Percentiles rank a stretch among this genome's conserved stretches.
These are phyloP conservation scores for Sphenostylis stenocarpa DNA, from an alignment of 306 rosid species.

Conservation along the genomic window DNA sequence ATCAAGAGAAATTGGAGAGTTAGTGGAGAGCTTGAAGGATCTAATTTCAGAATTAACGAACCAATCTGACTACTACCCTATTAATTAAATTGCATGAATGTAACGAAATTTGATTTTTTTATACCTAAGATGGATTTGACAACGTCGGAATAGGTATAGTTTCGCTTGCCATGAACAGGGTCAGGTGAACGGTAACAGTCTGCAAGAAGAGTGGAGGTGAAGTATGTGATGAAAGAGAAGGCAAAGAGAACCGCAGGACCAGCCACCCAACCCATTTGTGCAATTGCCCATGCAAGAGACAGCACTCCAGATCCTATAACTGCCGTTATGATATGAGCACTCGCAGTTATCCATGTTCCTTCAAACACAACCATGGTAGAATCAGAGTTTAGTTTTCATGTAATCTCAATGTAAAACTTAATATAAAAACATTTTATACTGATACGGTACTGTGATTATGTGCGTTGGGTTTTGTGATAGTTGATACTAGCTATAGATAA, in stretches of 20 bases:
- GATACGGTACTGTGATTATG: too few species aligned
- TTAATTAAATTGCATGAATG: neutral
- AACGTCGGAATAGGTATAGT: slow-evolving; percentile 90
- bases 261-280: slow-evolving; percentile 92
- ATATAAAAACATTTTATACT: too few species aligned
- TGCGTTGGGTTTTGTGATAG: neutral
- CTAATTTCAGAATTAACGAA: neutral
- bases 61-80: neutral
- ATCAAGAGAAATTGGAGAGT: too few species aligned
- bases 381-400: neutral
- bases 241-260: slow-evolving; percentile 82
- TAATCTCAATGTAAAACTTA: too few species aligned
- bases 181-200: slow-evolving; percentile 86
- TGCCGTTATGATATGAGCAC: slow-evolving; percentile 96
- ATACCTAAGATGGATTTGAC: slow-evolving; percentile 72
- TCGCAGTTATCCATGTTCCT: slow-evolving; percentile 97
- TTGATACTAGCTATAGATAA: neutral
- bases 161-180: slow-evolving; percentile 79
- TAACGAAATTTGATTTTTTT: too few species aligned
- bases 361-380: neutral
- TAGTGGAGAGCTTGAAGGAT: neutral
- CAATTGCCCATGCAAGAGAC: slow-evolving; percentile 91
- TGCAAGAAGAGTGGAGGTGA: slow-evolving; percentile 91
- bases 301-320: slow-evolving; percentile 97
- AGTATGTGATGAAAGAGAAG: slow-evolving; percentile 84